Percentiles rank a stretch among this genome's conserved stretches.
Evolutionary conservation across 805 yeast genomes (phyloP).

Genomic region (Wickerhamiella shivajii): DNA sequence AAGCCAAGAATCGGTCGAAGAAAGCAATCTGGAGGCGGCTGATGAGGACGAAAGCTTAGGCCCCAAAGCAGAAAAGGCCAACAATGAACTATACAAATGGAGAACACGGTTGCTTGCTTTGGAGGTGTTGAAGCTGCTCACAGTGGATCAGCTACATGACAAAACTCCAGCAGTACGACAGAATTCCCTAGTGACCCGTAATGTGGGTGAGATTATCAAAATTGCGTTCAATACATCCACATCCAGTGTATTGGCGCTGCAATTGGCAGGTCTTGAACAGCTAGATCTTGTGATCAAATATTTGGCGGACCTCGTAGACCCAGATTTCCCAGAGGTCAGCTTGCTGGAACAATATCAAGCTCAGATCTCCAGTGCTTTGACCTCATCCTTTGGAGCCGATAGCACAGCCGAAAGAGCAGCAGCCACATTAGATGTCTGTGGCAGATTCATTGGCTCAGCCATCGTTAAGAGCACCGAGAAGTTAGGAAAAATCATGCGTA

Average conservation of each 20-base stretch:
- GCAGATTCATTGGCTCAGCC: constrained; percentile 55
- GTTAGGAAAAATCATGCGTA: constrained; percentile 42
- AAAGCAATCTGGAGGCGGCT: constrained; percentile 30
- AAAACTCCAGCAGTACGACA: constrained; percentile 15
- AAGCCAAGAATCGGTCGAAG: background rate
- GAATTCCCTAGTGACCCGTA: constrained; percentile 16
- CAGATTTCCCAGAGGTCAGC: constrained; percentile 54
- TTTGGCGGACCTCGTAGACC: constrained; percentile 51
- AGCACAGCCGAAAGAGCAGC: constrained; percentile 62
- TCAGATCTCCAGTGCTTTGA: constrained; percentile 74
- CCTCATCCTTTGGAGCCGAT: constrained; percentile 68
- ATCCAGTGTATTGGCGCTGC: constrained; percentile 44
- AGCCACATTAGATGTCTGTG: constrained; percentile 62
- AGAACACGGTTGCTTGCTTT: constrained; percentile 29
- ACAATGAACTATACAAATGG: constrained; percentile 30
- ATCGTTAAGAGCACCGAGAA: constrained; percentile 34
- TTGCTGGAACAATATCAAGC: constrained; percentile 88
- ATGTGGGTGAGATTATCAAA: constrained; percentile 47
- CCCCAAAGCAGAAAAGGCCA: constrained; percentile 14
- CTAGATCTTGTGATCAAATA: constrained; percentile 47
- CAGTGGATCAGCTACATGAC: constrained; percentile 15
- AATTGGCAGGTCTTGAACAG: constrained; percentile 50
- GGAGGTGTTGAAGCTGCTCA: constrained; percentile 22
- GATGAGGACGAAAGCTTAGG: constrained; percentile 26
- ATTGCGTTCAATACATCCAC: constrained; percentile 74